Conservation (phyloP, 352 stramenopile genomes). For the Phytophthora podocarpi region DNA sequence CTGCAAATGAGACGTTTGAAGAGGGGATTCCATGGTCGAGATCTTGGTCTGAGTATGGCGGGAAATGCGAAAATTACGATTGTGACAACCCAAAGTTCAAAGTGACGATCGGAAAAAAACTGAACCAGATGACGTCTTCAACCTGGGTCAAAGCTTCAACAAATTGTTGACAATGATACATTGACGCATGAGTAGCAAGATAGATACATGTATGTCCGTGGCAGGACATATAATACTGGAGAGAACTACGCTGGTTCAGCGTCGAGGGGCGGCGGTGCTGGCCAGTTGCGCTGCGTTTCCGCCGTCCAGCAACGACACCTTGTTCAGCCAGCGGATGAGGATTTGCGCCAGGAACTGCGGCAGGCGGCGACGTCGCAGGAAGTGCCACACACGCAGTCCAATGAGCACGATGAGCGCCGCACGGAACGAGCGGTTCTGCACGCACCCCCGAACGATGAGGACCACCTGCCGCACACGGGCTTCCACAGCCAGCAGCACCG, state of each 20-base stretch:
- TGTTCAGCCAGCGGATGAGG: slow-evolving; percentile 64
- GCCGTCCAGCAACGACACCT: slow-evolving; percentile 56
- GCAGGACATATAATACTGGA: slow-evolving; percentile 9
- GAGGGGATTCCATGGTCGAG: too few species aligned
- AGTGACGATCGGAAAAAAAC: slow-evolving; percentile 16
- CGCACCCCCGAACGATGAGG: slow-evolving; percentile 46
- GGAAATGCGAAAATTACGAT: slow-evolving; percentile 1
- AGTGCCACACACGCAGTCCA: slow-evolving; percentile 55
- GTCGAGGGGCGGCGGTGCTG: slow-evolving; percentile 9
- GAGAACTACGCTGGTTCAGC: slow-evolving; percentile 3
- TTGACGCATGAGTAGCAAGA: neutral
- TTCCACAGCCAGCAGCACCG: slow-evolving; percentile 51
- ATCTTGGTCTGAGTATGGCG: slow-evolving; percentile 24
- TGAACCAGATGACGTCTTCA: slow-evolving; percentile 18
- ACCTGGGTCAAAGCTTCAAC: slow-evolving; percentile 13
- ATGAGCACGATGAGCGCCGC: slow-evolving; percentile 57
- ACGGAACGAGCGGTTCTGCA: slow-evolving; percentile 54
- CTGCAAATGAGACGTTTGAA: slow-evolving; percentile 35
- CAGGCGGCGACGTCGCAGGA: slow-evolving; percentile 50
- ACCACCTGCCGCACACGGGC: slow-evolving; percentile 39
- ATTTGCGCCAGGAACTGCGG: slow-evolving; percentile 65
- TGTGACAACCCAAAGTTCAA: slow-evolving; percentile 15
- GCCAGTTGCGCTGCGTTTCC: slow-evolving; percentile 2
- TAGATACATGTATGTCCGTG: slow-evolving; percentile 19
- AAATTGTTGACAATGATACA: neutral